These are phyloP conservation scores for Botrytis fabae DNA, from an alignment of 2,329 filamentous ascomycete genomes.

Conservation along the genomic window DNA sequence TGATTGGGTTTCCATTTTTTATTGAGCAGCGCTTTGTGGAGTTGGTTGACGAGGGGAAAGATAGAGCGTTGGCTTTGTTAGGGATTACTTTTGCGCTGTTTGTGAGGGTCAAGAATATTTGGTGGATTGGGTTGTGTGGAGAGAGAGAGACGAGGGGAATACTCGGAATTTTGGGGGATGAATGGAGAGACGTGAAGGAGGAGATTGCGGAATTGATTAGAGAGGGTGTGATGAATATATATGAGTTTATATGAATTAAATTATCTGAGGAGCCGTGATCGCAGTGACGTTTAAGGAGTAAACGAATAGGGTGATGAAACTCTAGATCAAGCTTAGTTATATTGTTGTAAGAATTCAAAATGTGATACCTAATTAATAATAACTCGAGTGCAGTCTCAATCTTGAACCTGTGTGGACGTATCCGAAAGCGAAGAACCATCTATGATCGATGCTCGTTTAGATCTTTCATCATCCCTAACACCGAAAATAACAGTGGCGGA, in stretches of 20 bases:
- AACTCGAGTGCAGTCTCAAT: background rate
- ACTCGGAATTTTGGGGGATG: constrained; percentile 1
- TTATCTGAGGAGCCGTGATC: background rate
- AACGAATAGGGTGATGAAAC: background rate
- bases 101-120: constrained; percentile 37
- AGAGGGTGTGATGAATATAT: background rate
- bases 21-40: constrained; percentile 22
- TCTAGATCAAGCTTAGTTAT: background rate
- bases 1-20: constrained; percentile 26
- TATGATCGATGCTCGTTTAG: background rate
- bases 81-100: constrained; percentile 40
- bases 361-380: background rate
- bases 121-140: constrained; percentile 37
- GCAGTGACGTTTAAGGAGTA: background rate
- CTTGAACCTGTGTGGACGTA: background rate
- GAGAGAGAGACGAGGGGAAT: constrained; percentile 22
- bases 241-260: background rate
- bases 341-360: background rate
- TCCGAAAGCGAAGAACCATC: background rate
- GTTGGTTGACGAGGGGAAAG: constrained; percentile 24
- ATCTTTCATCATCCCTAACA: background rate
- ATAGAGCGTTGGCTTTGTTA: constrained; percentile 27
- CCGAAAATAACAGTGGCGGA: background rate
- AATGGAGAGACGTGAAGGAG: constrained; percentile 6
- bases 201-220: background rate